phyloP scores from a whole-genome alignment of 2,329 filamentous ascomycete species.

The Hymenoscyphus albidus region DNA sequence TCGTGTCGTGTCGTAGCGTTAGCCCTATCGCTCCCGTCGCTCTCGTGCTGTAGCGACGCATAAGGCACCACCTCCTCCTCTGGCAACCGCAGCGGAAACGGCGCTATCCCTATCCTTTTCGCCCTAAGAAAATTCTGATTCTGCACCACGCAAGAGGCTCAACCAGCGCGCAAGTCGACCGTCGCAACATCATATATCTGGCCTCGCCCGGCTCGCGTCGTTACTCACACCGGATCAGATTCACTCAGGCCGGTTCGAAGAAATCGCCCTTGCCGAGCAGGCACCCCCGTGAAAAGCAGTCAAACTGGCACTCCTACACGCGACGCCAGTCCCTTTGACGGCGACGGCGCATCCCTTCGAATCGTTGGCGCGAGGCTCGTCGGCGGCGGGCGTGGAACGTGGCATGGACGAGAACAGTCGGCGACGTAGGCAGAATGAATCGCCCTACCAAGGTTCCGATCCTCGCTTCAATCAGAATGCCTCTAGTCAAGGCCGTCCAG shows the following conservation, averaged over 20 bases:
- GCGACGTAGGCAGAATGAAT: conserved; percentile 71
- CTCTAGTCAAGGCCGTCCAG: conserved; percentile 26
- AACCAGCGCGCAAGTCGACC: neutral
- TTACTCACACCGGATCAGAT: neutral
- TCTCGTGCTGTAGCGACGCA: neutral
- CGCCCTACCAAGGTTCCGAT: conserved; percentile 58
- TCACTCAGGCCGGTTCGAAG: neutral
- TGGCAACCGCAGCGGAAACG: neutral
- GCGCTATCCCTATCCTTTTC: conserved; percentile 1
- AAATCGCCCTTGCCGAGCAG: neutral
- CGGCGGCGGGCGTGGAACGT: conserved; percentile 45
- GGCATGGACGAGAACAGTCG: conserved; percentile 78
- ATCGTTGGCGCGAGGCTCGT: conserved; percentile 53
- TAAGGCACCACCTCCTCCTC: neutral
- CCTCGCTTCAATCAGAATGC: conserved; percentile 43
- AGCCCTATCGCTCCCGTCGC: neutral
- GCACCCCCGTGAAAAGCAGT: conserved; percentile 31
- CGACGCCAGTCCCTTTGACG: conserved; percentile 60
- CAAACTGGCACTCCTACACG: conserved; percentile 63
- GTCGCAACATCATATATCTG: conserved; percentile 1
- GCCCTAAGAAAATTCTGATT: neutral
- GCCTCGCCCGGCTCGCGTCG: neutral
- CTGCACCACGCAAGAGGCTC: neutral
- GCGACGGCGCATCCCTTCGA: conserved; percentile 60
- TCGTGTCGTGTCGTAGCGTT: conserved; percentile 39